These are phyloP conservation scores for Metarhizium album DNA, from an alignment of 2,329 filamentous ascomycete genomes.

Conservation along the genomic window DNA sequence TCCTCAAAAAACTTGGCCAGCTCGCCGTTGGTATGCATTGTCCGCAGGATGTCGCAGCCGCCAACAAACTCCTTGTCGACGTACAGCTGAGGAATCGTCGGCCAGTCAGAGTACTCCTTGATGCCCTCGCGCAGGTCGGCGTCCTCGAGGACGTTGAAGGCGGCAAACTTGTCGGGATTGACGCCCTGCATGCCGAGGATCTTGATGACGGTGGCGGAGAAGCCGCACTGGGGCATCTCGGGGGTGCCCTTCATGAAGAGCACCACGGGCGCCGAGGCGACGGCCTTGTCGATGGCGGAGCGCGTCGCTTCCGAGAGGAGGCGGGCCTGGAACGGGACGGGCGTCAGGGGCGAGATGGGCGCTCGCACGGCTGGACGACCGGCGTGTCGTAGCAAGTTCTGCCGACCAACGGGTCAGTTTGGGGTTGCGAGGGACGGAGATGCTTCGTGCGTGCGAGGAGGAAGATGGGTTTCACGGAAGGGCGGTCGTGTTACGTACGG, in stretches of 20 bases:
- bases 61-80: slow-evolving; percentile 92
- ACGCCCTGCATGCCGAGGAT: slow-evolving; percentile 91
- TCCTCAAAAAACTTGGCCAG: slow-evolving; percentile 85
- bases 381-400: slow-evolving; percentile 28
- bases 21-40: slow-evolving; percentile 94
- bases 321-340: slow-evolving; percentile 45
- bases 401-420: not conserved
- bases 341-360: slow-evolving; percentile 14
- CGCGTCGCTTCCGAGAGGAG: slow-evolving; percentile 72
- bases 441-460: no score
- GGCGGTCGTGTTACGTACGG: slow-evolving; percentile 9
- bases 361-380: slow-evolving; percentile 21
- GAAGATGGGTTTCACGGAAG: not conserved
- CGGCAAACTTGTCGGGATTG: slow-evolving; percentile 91
- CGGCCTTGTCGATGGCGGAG: slow-evolving; percentile 80
- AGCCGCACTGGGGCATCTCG: slow-evolving; percentile 91
- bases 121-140: slow-evolving; percentile 79
- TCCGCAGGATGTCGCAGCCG: slow-evolving; percentile 93
- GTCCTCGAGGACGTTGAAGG: slow-evolving; percentile 95
- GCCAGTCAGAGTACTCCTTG: slow-evolving; percentile 99
- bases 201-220: slow-evolving; percentile 90
- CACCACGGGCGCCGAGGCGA: slow-evolving; percentile 80
- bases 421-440: not conserved
- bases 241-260: slow-evolving; percentile 99
- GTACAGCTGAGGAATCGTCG: slow-evolving; percentile 95